Evolutionary conservation across 2,329 filamentous ascomycete species (phyloP).

Genomic region (Didymella exigua): DNA sequence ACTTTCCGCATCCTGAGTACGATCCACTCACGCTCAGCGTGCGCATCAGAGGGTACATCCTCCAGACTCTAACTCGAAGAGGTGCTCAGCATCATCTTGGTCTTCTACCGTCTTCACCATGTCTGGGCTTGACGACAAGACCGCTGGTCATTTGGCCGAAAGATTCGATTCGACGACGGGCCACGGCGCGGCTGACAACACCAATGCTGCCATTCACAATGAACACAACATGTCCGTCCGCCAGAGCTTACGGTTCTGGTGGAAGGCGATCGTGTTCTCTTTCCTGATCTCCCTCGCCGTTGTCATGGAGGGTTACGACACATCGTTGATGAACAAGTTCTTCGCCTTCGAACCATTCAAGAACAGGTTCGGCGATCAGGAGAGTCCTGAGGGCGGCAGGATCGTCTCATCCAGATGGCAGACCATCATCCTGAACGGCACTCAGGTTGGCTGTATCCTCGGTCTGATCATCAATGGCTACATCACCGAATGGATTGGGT

Average conservation of each 20-base stretch:
- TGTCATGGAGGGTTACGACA: constrained; percentile 86
- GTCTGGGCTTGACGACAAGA: constrained; percentile 24
- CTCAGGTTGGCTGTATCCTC: constrained; percentile 49
- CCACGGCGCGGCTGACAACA: constrained; percentile 21
- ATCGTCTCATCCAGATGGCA: constrained; percentile 52
- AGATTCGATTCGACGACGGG: constrained; percentile 21
- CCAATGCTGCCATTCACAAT: constrained; percentile 45
- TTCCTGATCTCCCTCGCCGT: constrained; percentile 84
- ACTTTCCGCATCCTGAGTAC: not conserved
- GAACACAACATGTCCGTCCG: constrained; percentile 59
- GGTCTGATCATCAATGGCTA: constrained; percentile 53
- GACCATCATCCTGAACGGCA: constrained; percentile 51
- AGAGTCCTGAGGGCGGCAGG: constrained; percentile 41
- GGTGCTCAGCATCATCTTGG: not conserved
- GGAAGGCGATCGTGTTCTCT: constrained; percentile 82
- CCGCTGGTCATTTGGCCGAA: constrained; percentile 28
- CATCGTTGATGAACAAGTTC: constrained; percentile 79
- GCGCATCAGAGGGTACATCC: not conserved
- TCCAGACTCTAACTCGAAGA: not conserved
- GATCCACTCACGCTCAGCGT: constrained; percentile 1
- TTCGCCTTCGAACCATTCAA: constrained; percentile 57
- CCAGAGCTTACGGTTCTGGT: constrained; percentile 78
- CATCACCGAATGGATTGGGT: constrained; percentile 50
- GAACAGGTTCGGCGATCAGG: constrained; percentile 46
- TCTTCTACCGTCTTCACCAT: constrained; percentile 1